Evolutionary conservation across 2,329 filamentous ascomycete species (phyloP), one percentile per base, ranked within the genome.

Genomic region (Allantophomopsis cytisporea): DNA sequence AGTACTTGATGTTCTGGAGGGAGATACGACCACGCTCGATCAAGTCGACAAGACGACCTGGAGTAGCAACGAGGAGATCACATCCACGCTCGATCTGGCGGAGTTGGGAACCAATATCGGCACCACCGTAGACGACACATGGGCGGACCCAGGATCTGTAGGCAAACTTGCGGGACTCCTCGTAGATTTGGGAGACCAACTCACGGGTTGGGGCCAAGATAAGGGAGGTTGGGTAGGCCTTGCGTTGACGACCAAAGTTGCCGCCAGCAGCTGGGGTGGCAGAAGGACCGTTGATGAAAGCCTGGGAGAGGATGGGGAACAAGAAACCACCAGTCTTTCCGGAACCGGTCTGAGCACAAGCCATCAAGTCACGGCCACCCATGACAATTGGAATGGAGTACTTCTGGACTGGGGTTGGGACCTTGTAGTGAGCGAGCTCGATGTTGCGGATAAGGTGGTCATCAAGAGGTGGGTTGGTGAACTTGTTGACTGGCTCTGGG

Each of bases 271-370:
- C 67, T 36, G 85, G 83, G 40, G 73, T 59, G 41, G 74, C 52
- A 42, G 82, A 88, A 36, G 91, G 91, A 28, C 91, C 91, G 54
- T 79, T 86, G 57, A 85, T 73, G 72, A 88, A 96, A 39, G 89
- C 86, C 66, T 98, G 89, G n/a, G 91, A 95, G 38, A 98, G 76
- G 49, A 98, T 96, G 43, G 91, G 91, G 73, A 98, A 98, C 48
- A 98, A 71, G 77, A 98, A 98, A 73, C 91, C 91, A 71, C 91
- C 91, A 61, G 91, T 98, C 77, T 98, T 98, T 73, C 91, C 91
- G 57, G 91, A 98, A 80, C 89, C 91, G 53, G 91, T 98, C 74
- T 98, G 91, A 55, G 91, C 91, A 72, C 91, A 98, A 63, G 91
- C 91, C 91, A 98, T 98, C 60, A 98, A 71, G 65, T 98, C 91